Conservation (phyloP, 1,284 basidiomycete species). For the Testicularia cyperi region DNA sequence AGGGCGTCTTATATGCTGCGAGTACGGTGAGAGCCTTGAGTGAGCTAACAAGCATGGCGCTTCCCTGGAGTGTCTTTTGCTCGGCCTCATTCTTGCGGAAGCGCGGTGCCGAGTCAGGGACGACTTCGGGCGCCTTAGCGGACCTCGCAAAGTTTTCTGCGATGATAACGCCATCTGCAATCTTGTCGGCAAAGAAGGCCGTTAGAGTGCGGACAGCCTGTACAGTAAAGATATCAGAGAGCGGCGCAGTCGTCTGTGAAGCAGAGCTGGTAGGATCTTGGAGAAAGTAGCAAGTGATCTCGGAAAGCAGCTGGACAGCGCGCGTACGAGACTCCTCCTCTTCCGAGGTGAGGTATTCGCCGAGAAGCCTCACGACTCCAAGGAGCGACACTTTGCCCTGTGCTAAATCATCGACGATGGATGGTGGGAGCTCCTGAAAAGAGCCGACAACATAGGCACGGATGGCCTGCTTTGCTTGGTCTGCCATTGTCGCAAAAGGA, state of each 20-base stretch:
- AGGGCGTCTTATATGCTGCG: slow-evolving; percentile 10
- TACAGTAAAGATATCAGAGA: slow-evolving; percentile 71
- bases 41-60: slow-evolving; percentile 53
- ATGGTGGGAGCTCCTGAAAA: slow-evolving; percentile 34
- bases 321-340: slow-evolving; percentile 76
- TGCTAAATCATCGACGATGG: slow-evolving; percentile 33
- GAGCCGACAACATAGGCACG: slow-evolving; percentile 43
- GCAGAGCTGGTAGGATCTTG: slow-evolving; percentile 1
- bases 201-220: slow-evolving; percentile 75
- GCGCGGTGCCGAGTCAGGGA: slow-evolving; percentile 44
- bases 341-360: slow-evolving; percentile 81
- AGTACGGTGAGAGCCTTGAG: slow-evolving; percentile 73
- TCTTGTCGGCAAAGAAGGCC: slow-evolving; percentile 79
- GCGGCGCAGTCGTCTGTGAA: slow-evolving; percentile 60
- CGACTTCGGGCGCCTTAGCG: slow-evolving; percentile 34
- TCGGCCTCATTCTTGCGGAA: slow-evolving; percentile 31
- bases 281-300: slow-evolving; percentile 36
- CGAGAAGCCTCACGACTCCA: slow-evolving; percentile 80
- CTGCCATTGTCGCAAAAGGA: too few relatives aligned
- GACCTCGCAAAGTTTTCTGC: slow-evolving; percentile 38
- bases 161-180: slow-evolving; percentile 72
- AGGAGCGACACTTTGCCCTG: slow-evolving; percentile 64
- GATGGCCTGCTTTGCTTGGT: slow-evolving; percentile 30
- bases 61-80: slow-evolving; percentile 40
- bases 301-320: slow-evolving; percentile 65